Percentiles rank a stretch among this genome's conserved stretches.
These are phyloP conservation scores for Bimuria novae-zelandiae DNA, from an alignment of 2,329 filamentous ascomycete species.

Conservation along the genomic window DNA sequence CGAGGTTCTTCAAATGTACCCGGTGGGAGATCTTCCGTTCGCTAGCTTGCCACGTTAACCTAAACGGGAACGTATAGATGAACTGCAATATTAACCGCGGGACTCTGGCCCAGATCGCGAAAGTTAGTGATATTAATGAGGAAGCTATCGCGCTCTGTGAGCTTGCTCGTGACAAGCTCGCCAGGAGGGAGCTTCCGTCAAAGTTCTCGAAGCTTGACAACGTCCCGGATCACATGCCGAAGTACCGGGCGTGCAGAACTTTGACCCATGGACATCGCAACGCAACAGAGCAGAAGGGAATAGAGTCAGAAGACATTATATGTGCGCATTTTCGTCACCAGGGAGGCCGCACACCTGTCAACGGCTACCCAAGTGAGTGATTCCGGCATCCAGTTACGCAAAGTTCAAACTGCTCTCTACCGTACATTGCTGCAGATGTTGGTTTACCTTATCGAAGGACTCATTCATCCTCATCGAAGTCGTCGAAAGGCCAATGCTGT, in stretches of 20 bases:
- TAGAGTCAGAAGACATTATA: too few relatives aligned
- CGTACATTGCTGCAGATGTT: too few relatives aligned
- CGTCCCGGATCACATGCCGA: slow-evolving; percentile 1
- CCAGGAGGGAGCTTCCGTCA: background rate
- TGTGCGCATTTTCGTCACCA: too few relatives aligned
- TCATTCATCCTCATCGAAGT: slow-evolving; percentile 28
- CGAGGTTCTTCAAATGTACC: background rate
- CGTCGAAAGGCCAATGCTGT: slow-evolving; percentile 33
- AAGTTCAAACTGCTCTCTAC: too few relatives aligned
- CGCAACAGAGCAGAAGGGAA: too few relatives aligned
- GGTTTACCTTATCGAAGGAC: too few relatives aligned
- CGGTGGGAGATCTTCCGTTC: slow-evolving; percentile 1
- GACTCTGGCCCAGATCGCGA: background rate
- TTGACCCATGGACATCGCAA: too few relatives aligned
- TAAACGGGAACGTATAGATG: background rate
- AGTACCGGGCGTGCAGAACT: background rate
- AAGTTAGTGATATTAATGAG: background rate
- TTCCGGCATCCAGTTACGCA: too few relatives aligned
- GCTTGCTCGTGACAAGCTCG: slow-evolving; percentile 2
- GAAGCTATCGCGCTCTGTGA: background rate
- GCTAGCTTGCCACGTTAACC: background rate
- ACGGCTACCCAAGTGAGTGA: background rate
- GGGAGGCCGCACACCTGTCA: too few relatives aligned
- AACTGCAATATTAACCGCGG: background rate
- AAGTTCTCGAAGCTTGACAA: background rate